Evolutionary conservation across 2,329 filamentous ascomycete genomes (phyloP), one percentile per base, ranked within the genome.

Genomic region (Penicillium sp.): DNA sequence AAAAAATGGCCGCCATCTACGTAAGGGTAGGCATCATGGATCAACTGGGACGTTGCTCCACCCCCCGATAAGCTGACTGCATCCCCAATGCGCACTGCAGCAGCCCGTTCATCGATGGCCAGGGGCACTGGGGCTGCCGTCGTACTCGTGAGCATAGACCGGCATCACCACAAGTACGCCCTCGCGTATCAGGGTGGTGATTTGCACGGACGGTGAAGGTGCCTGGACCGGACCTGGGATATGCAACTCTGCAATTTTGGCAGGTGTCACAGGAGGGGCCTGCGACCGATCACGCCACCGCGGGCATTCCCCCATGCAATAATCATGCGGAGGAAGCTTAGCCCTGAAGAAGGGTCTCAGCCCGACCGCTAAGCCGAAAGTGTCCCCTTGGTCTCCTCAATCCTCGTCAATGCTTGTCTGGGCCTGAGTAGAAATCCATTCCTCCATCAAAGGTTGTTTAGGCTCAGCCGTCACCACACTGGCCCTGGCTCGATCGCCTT

Each of bases 371-470:
- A 23, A 39, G 17, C 9, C 16, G 21, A 16, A 25, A 32, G 9
- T 30, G 23, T 41, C 20, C 32, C 27, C 17, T 14, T 30, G 34
- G 33, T 7, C 21, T 26, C 4, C 20, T 63, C 53, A 68, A 39
- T 58, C 62, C 36, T 69, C 68, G 36, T 63, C 63, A 37, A 68
- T 52, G 27, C 63, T 61, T 18, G 59, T 61, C 42, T 66, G 68
- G 13, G 66, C 64, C 45, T 90, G 87, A n/a, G 85, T 90, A 32
- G 84, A 87, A 16, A 91, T 89, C 83, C 87, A 91, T 58, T 87
- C 85, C 67, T 89, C 86, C 86, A 91, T 88, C 64, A 81, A 75
- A 39, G 80, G 82, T 60, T 86, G 83, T 28, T 69, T 71, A 8
- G 71, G 66, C 41, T 59, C 57, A 25, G 62, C 57, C 36, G 63